Evolutionary conservation across 2,329 filamentous ascomycete species (phyloP).

Genomic region (Hymenoscyphus occultus): DNA sequence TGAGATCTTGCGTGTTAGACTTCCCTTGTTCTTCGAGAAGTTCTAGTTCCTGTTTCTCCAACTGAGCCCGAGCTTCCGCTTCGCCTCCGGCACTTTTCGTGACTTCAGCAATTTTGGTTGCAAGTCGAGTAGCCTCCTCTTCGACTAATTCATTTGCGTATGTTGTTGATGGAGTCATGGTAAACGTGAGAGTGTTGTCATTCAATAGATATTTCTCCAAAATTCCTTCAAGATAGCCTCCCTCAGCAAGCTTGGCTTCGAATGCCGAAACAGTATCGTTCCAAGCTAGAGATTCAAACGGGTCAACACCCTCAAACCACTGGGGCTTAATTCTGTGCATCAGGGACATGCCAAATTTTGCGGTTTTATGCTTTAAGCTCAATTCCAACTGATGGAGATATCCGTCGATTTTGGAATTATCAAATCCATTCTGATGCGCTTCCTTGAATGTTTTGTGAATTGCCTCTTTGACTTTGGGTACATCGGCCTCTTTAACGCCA

Average conservation of each 20-base stretch:
- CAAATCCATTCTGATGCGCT: constrained; percentile 74
- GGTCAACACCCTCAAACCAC: constrained; percentile 95
- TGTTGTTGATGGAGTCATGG: constrained; percentile 80
- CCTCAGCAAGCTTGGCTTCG: constrained; percentile 70
- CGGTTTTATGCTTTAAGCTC: constrained; percentile 92
- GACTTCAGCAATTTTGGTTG: constrained; percentile 68
- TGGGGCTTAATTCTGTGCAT: constrained; percentile 84
- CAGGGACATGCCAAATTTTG: constrained; percentile 88
- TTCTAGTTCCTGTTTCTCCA: constrained; percentile 76
- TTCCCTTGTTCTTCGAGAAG: constrained; percentile 80
- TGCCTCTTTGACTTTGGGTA: constrained; percentile 70
- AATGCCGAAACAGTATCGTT: constrained; percentile 84
- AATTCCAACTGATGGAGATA: constrained; percentile 92
- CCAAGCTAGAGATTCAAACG: constrained; percentile 88
- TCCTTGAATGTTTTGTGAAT: constrained; percentile 71
- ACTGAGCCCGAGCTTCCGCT: constrained; percentile 65
- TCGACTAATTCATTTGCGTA: constrained; percentile 71
- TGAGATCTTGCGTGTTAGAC: constrained; percentile 78
- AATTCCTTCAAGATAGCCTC: constrained; percentile 77
- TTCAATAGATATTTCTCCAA: constrained; percentile 89
- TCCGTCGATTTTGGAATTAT: constrained; percentile 85
- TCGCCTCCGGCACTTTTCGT: constrained; percentile 67
- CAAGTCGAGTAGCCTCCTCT: constrained; percentile 75
- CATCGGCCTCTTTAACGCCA: constrained; percentile 79
- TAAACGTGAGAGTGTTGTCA: constrained; percentile 84